phyloP scores from a whole-genome alignment of 805 yeast genomes.

The Candida easanensis region DNA sequence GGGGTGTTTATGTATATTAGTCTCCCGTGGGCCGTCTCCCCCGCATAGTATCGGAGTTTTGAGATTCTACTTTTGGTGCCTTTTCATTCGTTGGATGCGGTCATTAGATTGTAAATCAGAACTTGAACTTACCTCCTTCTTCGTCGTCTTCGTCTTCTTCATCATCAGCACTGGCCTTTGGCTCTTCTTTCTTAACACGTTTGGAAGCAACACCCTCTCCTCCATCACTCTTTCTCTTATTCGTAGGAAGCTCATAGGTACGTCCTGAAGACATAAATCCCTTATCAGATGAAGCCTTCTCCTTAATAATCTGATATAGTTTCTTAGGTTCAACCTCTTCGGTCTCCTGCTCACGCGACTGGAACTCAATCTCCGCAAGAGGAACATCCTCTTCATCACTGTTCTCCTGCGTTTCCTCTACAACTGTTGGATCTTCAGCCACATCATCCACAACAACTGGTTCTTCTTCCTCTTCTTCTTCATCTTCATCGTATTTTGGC shows the following conservation, averaged over 20 bases:
- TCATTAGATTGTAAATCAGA: conserved; percentile 12
- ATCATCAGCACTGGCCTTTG: conserved; percentile 12
- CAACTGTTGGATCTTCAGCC: too few relatives aligned
- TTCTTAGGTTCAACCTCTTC: conserved; percentile 21
- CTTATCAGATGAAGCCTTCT: conserved; percentile 10
- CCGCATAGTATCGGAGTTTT: background rate
- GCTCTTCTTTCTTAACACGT: background rate
- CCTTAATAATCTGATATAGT: conserved; percentile 25
- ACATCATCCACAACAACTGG: background rate
- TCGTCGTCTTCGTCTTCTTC: conserved; percentile 25
- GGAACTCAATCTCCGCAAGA: conserved; percentile 4
- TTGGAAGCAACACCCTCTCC: background rate
- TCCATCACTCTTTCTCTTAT: conserved; percentile 14
- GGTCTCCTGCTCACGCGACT: conserved; percentile 20
- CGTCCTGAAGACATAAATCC: conserved; percentile 20
- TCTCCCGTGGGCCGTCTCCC: too few relatives aligned
- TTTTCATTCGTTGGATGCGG: background rate
- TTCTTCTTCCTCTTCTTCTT: conserved; percentile 25
- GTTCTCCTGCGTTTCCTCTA: too few relatives aligned
- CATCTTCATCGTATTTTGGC: conserved; percentile 22
- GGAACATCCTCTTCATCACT: background rate
- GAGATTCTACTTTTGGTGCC: background rate
- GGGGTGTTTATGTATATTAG: too few relatives aligned
- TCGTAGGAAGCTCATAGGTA: conserved; percentile 27
- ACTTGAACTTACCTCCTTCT: conserved; percentile 26